Evolutionary conservation across 441 rosid genomes (phyloP).

Genomic region (Breynia disticha): DNA sequence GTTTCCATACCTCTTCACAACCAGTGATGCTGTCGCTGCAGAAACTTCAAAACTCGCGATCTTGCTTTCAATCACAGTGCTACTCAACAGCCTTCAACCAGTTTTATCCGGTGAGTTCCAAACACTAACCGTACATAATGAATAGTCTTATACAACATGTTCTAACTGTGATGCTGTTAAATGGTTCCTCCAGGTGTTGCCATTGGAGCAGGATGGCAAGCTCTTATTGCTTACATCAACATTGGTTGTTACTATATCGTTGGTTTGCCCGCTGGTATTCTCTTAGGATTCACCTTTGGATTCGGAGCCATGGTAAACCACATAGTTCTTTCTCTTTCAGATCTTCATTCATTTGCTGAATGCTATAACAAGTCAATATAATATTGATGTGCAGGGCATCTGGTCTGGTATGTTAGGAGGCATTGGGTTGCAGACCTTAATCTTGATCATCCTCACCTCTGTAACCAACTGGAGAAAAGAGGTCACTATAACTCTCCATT

Average conservation of each 20-base stretch:
- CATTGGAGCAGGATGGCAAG: constrained; percentile 87
- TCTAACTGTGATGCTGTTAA: not conserved
- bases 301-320: constrained; percentile 49
- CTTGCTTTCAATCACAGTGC: constrained; percentile 58
- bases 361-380: not conserved
- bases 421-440: constrained; percentile 58
- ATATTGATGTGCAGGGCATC: constrained; percentile 45
- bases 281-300: constrained; percentile 64
- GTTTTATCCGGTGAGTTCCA: constrained; percentile 62
- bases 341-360: not conserved
- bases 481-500: constrained; percentile 18
- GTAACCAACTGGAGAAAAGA: constrained; percentile 65
- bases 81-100: constrained; percentile 82
- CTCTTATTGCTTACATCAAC: constrained; percentile 69
- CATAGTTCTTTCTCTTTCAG: not conserved
- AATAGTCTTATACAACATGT: too few species aligned
- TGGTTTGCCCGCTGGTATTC: constrained; percentile 73
- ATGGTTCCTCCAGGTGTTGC: constrained; percentile 44
- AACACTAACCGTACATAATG: not conserved
- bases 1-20: constrained; percentile 77
- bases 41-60: constrained; percentile 62
- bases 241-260: constrained; percentile 65
- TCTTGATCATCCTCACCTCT: constrained; percentile 48
- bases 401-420: constrained; percentile 95
- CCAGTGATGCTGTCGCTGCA: constrained; percentile 57